These are phyloP conservation scores for Didymella keratinophila DNA, from an alignment of 2,329 filamentous ascomycete species.

Conservation along the genomic window DNA sequence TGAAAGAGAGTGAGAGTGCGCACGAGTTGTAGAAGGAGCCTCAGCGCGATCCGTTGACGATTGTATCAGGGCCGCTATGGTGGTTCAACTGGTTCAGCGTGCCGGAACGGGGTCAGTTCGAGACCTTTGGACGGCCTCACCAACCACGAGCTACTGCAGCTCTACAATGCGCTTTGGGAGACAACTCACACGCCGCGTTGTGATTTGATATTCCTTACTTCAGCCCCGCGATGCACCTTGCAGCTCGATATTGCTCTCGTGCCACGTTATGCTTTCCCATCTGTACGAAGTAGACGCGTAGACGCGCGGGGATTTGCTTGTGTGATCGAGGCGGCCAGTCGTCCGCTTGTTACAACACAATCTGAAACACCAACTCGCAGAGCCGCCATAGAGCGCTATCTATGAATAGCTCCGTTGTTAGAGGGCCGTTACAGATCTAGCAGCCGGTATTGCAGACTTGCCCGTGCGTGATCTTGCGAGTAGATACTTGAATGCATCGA, in stretches of 20 bases:
- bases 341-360: conserved; percentile 17
- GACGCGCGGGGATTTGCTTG: conserved; percentile 25
- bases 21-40: conserved; percentile 3
- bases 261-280: conserved; percentile 5
- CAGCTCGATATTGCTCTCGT: conserved; percentile 12
- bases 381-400: conserved; percentile 24
- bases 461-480: conserved; percentile 11
- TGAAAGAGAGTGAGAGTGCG: conserved; percentile 4
- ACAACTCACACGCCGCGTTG: conserved; percentile 19
- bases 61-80: conserved; percentile 8
- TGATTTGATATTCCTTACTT: conserved; percentile 15
- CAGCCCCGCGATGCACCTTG: conserved; percentile 12
- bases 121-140: conserved; percentile 24
- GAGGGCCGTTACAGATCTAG: conserved; percentile 11
- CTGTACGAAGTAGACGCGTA: conserved; percentile 6
- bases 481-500: conserved; percentile 2
- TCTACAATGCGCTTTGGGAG: conserved; percentile 17
- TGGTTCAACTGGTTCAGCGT: not conserved
- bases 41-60: conserved; percentile 13
- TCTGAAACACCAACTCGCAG: conserved; percentile 34
- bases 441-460: conserved; percentile 8
- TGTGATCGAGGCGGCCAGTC: conserved; percentile 22
- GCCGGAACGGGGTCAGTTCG: conserved; percentile 1
- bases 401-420: conserved; percentile 19
- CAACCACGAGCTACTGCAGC: conserved; percentile 15